Base-by-base conservation (phyloP, 169 alveolate genomes). In the Eimeria tenella region DNA sequence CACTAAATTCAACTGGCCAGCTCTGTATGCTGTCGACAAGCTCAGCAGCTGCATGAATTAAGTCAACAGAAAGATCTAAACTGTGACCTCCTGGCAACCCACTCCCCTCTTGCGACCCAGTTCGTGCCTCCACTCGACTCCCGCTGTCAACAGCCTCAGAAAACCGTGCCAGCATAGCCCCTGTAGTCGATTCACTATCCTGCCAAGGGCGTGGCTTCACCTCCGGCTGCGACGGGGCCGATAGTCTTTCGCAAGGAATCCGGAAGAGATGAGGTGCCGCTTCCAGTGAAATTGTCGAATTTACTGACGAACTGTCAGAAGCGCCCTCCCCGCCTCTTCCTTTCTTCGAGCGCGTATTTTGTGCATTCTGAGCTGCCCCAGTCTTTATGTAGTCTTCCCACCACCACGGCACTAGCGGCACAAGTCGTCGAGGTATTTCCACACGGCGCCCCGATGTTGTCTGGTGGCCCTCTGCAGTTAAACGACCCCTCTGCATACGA, bases 391-490 rank as follows among this genome's bases (percentile, higher is more conserved):
- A 84, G 9, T 84, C 91, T 42, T 42, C 91, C 91, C 91, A 84
- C 91, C 91, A 84, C 91, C 91, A 84, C 56, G 91, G 91, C 49
- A 62, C 91, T 49, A 84, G 62, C 4, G 91, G 91, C 65, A 71
- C 62, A 42, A 84, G 62, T 84, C 81, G 58, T 9, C 91, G 79
- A n/a, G 77, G 31, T 17, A 68, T 68, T n/a, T 68, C 77, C 31
- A n/a, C 77, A 68, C n/a, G 31, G 52, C 81, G 91, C 70, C 73
- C 65, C 25, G 91, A 17, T 62, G 91, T 6, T 49, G 81, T 25
- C 63, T 84, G 91, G 65, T 60, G 91, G 63, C 62, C 91, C 31
- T 60, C 91, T 6, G 91, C 25, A 2, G 91, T 31, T 60, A 84
- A 15, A 58, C 91, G 91, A 31, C 63, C 91, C 63, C 91, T 75